These are phyloP conservation scores for Raphidocelis subcapitata DNA, from an alignment of 139 green algal genomes.

Conservation along the genomic window DNA sequence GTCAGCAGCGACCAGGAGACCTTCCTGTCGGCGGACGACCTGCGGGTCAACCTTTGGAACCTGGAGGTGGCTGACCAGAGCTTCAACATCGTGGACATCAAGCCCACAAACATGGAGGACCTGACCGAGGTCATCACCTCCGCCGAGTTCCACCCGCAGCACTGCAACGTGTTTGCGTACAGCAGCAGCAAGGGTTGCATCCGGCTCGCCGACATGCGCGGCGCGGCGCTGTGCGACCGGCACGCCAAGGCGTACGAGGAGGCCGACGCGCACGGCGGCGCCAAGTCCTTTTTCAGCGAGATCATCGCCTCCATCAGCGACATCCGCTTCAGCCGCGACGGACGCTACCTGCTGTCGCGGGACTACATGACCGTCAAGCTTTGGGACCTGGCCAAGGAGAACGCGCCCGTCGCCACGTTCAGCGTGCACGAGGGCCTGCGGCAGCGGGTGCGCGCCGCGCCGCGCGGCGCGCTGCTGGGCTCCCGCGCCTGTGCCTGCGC, in stretches of 20 bases:
- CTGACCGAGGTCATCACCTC: slow-evolving; percentile 99
- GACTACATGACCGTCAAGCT: slow-evolving; percentile 99
- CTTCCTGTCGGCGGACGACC: slow-evolving; percentile 94
- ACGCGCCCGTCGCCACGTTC: slow-evolving; percentile 78
- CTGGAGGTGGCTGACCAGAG: slow-evolving; percentile 85
- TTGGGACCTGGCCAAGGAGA: slow-evolving; percentile 95
- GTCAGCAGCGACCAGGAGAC: slow-evolving; percentile 90
- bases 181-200: slow-evolving; percentile 94
- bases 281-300: slow-evolving; percentile 93
- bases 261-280: slow-evolving; percentile 34
- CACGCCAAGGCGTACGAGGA: slow-evolving; percentile 84
- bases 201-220: slow-evolving; percentile 91
- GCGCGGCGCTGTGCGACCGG: slow-evolving; percentile 85
- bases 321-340: slow-evolving; percentile 89
- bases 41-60: slow-evolving; percentile 97
- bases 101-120: slow-evolving; percentile 98
- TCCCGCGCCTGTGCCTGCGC: background rate
- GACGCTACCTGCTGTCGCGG: slow-evolving; percentile 84
- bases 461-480: background rate
- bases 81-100: slow-evolving; percentile 99
- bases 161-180: slow-evolving; percentile 94
- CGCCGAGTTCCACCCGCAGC: slow-evolving; percentile 90
- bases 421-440: slow-evolving; percentile 93
- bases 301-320: slow-evolving; percentile 96
- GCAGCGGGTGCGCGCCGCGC: slow-evolving; percentile 43